Evolutionary conservation across 2,329 filamentous ascomycete species (phyloP).

Genomic region (Fusarium tuaranense): DNA sequence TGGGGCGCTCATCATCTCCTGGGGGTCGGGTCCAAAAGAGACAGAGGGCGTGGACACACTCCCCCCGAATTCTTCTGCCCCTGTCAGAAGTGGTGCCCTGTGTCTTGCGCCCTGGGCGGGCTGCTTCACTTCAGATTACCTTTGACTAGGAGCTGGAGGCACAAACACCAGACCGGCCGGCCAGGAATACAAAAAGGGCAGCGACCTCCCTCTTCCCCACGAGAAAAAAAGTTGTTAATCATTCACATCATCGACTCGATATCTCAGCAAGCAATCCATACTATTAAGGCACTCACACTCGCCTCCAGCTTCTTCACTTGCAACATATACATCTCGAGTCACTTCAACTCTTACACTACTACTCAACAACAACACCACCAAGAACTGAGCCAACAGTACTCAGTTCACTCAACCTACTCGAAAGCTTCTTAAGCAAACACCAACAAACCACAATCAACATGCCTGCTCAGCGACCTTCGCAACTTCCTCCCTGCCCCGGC

Average conservation of each 20-base stretch:
- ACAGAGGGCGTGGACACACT: constrained; percentile 28
- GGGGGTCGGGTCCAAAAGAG: constrained; percentile 14
- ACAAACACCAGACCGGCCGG: constrained; percentile 45
- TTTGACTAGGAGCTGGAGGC: constrained; percentile 43
- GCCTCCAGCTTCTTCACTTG: constrained; percentile 25
- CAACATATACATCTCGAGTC: constrained; percentile 20
- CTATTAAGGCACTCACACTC: constrained; percentile 30
- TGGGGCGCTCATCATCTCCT: constrained; percentile 33
- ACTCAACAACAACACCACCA: constrained; percentile 29
- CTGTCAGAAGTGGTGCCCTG: constrained; percentile 42
- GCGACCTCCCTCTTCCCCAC: constrained; percentile 45
- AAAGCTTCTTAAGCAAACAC: constrained; percentile 28
- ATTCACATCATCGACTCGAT: constrained; percentile 40
- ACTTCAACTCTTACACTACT: constrained; percentile 25
- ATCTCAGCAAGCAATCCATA: constrained; percentile 23
- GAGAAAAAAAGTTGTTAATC: constrained; percentile 15
- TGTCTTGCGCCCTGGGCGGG: constrained; percentile 43
- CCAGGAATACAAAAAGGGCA: constrained; percentile 48
- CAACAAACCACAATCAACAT: constrained; percentile 51
- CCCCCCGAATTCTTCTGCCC: constrained; percentile 18
- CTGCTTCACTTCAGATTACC: constrained; percentile 50
- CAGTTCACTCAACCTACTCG: constrained; percentile 35
- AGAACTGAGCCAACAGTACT: constrained; percentile 39
- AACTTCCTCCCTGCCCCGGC: constrained; percentile 75
- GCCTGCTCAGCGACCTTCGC: constrained; percentile 72